Percentiles rank a stretch among this genome's conserved stretches.
Evolutionary conservation across 805 yeast genomes (phyloP).

Genomic region (Saccharomycopsis fibuligera): DNA sequence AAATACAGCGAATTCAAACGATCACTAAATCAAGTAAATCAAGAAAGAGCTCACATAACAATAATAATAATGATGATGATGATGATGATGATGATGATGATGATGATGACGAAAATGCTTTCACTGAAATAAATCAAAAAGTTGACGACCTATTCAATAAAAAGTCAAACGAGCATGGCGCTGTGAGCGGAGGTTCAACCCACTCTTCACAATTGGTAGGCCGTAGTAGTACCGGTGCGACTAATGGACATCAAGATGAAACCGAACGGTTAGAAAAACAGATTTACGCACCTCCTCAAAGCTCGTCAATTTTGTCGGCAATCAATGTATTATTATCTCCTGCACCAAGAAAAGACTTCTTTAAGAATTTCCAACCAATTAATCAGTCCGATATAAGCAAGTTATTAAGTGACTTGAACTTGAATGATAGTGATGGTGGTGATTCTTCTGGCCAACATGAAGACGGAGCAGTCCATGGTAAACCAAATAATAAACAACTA

Average conservation of each 20-base stretch:
- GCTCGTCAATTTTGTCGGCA: slow-evolving; percentile 48
- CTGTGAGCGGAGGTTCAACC: too few species aligned
- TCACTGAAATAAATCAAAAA: neutral
- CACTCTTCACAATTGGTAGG: too few species aligned
- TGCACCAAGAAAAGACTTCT: slow-evolving; percentile 42
- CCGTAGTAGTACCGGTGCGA: too few species aligned
- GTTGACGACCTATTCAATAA: too few species aligned
- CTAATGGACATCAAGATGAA: too few species aligned
- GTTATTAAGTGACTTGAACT: neutral
- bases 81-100: neutral
- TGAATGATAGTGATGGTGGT: slow-evolving; percentile 7
- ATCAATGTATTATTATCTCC: slow-evolving; percentile 48
- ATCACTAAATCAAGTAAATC: too few species aligned
- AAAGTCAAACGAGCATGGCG: too few species aligned
- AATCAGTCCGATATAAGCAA: neutral
- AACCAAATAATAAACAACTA: slow-evolving; percentile 15
- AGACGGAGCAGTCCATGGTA: slow-evolving; percentile 13
- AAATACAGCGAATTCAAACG: neutral
- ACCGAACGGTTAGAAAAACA: neutral
- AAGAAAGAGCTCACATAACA: slow-evolving; percentile 1
- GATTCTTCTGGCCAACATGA: slow-evolving; percentile 1
- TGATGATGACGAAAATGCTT: slow-evolving; percentile 7
- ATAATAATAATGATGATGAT: neutral
- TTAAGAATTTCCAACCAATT: slow-evolving; percentile 25
- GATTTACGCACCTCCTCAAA: slow-evolving; percentile 35